These are phyloP conservation scores for Cucumis hystrix DNA, from an alignment of 306 rosid species.

Conservation along the genomic window DNA sequence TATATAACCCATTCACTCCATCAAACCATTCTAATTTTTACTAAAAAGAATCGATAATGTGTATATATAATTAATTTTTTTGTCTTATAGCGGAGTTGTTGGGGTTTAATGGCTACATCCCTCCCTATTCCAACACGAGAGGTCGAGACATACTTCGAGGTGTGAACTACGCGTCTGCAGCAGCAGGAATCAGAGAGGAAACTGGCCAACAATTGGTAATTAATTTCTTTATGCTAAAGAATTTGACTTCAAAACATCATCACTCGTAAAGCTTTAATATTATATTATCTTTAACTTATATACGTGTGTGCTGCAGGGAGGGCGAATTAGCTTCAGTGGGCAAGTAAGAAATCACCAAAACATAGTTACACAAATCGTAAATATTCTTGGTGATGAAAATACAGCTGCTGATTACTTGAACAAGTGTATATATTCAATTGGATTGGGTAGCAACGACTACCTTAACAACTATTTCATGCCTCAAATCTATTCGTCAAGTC, in stretches of 20 bases:
- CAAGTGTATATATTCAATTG: constrained; percentile 72
- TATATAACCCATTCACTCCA: no score
- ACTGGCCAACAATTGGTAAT: constrained; percentile 85
- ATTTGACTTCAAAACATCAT: no score
- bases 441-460: constrained; percentile 91
- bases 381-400: constrained; percentile 39
- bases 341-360: constrained; percentile 72
- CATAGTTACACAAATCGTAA: constrained; percentile 50
- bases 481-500: constrained; percentile 33
- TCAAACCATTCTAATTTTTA: no score
- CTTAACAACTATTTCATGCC: constrained; percentile 98
- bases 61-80: not conserved
- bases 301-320: constrained; percentile 39
- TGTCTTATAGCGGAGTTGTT: constrained; percentile 52
- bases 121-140: constrained; percentile 42
- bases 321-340: constrained; percentile 61
- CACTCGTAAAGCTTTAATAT: no score
- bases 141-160: constrained; percentile 68
- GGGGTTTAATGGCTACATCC: constrained; percentile 59
- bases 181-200: constrained; percentile 93
- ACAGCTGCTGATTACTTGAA: constrained; percentile 43
- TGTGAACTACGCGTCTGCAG: constrained; percentile 92
- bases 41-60: no score
- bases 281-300: not conserved
- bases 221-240: not conserved